Conservation (phyloP, 148 eudicot genomes). For the Silene latifolia region DNA sequence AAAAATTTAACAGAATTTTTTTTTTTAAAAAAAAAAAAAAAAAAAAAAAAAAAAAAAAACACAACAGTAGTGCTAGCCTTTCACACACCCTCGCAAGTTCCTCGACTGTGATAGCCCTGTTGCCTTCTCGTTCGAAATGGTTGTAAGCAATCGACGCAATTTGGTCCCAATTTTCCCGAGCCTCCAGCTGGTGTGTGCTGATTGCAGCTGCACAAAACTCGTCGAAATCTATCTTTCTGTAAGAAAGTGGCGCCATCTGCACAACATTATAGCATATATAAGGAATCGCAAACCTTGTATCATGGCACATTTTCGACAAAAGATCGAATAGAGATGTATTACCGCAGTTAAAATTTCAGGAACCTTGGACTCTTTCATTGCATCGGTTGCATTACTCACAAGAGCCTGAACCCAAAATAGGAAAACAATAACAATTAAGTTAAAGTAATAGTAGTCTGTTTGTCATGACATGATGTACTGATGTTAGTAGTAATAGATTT, state of each 20-base stretch:
- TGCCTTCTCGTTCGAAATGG: slow-evolving; percentile 58
- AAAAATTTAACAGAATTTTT: background rate
- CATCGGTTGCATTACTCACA: slow-evolving; percentile 50
- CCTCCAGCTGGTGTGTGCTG: slow-evolving; percentile 60
- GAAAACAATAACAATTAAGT: background rate
- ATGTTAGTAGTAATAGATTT: background rate
- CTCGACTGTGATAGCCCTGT: slow-evolving; percentile 52
- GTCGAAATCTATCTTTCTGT: slow-evolving; percentile 58
- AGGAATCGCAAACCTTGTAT: background rate
- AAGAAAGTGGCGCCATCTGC: slow-evolving; percentile 65
- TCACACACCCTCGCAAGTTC: slow-evolving; percentile 58
- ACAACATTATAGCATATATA: background rate
- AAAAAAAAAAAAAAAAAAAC: too few species aligned
- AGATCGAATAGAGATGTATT: slow-evolving; percentile 5
- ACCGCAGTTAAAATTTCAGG: slow-evolving; percentile 56
- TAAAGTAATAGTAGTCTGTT: too few species aligned
- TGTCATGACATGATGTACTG: too few species aligned
- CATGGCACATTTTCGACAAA: background rate
- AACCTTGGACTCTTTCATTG: slow-evolving; percentile 65
- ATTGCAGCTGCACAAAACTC: slow-evolving; percentile 75
- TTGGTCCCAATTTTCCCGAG: slow-evolving; percentile 55
- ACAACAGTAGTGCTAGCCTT: background rate
- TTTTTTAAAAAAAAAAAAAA: too few species aligned
- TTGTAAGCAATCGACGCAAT: slow-evolving; percentile 52
- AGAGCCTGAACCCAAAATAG: slow-evolving; percentile 46